These are phyloP conservation scores for Geotrichum carabidarum DNA, from an alignment of 1,139 yeast genomes.

Conservation along the genomic window DNA sequence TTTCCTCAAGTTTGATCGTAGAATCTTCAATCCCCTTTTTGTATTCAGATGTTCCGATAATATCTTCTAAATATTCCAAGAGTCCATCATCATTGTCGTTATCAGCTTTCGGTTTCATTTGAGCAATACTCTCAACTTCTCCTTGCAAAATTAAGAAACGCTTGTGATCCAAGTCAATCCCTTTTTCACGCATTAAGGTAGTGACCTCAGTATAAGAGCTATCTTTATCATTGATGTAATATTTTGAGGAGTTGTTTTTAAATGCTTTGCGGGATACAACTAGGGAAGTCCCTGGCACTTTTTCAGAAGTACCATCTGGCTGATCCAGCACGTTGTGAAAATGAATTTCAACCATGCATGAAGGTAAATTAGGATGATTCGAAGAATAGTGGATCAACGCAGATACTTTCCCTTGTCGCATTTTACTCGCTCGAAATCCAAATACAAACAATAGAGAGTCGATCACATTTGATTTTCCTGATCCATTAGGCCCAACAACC, in stretches of 20 bases:
- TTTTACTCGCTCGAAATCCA: constrained; percentile 92
- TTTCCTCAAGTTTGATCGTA: constrained; percentile 53
- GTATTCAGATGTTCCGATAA: constrained; percentile 87
- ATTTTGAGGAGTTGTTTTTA: constrained; percentile 71
- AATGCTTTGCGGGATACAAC: constrained; percentile 76
- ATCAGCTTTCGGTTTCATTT: constrained; percentile 97
- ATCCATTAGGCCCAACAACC: constrained; percentile 98
- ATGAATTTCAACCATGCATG: constrained; percentile 87
- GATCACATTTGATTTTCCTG: constrained; percentile 95
- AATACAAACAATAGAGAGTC: constrained; percentile 94
- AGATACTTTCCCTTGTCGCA: constrained; percentile 91
- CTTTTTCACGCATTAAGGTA: constrained; percentile 64
- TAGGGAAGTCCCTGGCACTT: constrained; percentile 53
- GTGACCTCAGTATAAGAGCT: constrained; percentile 82
- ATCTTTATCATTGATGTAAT: constrained; percentile 62
- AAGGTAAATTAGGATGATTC: constrained; percentile 57
- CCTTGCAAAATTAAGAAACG: constrained; percentile 93
- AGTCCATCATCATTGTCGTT: constrained; percentile 89
- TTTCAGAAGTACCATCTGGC: constrained; percentile 40
- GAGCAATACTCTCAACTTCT: constrained; percentile 96
- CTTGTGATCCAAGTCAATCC: constrained; percentile 92
- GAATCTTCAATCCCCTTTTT: constrained; percentile 70
- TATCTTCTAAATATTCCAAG: constrained; percentile 89
- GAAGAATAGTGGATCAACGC: constrained; percentile 85
- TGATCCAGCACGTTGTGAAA: constrained; percentile 74